Evolutionary conservation across 2,329 filamentous ascomycete species (phyloP).

Genomic region (Phaeosphaeriaceae sp.): DNA sequence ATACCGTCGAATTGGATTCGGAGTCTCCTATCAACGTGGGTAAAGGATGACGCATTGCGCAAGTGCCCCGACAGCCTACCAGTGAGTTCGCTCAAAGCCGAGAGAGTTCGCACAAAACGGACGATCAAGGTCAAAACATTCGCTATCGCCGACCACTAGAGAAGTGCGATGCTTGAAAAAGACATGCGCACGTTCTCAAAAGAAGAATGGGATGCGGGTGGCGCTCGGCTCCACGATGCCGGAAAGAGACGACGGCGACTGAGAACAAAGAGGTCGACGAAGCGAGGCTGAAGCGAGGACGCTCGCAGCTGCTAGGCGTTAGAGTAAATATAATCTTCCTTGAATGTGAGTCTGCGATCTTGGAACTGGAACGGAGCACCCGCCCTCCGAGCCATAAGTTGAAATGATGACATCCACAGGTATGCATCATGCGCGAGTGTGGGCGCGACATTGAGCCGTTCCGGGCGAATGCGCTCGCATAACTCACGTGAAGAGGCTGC

Average conservation of each 20-base stretch:
- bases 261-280: background rate
- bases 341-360: background rate
- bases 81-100: background rate
- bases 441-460: background rate
- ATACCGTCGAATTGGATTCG: background rate
- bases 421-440: background rate
- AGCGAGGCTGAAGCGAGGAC: background rate
- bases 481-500: background rate
- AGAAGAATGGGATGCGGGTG: background rate
- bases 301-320: background rate
- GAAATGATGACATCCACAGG: background rate
- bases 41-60: background rate
- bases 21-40: background rate
- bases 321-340: background rate
- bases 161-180: background rate
- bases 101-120: background rate
- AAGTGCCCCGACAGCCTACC: background rate
- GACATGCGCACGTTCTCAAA: background rate
- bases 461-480: background rate
- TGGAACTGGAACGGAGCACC: background rate
- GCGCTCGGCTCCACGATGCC: background rate
- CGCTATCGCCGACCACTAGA: slow-evolving; percentile 1
- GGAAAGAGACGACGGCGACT: slow-evolving; percentile 2
- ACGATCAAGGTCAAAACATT: background rate
- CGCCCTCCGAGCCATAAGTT: slow-evolving; percentile 1